Percentiles rank a stretch among this genome's conserved stretches.
Evolutionary conservation across 129 eudicot species (phyloP).

Genomic region (Flaveria brownii): DNA sequence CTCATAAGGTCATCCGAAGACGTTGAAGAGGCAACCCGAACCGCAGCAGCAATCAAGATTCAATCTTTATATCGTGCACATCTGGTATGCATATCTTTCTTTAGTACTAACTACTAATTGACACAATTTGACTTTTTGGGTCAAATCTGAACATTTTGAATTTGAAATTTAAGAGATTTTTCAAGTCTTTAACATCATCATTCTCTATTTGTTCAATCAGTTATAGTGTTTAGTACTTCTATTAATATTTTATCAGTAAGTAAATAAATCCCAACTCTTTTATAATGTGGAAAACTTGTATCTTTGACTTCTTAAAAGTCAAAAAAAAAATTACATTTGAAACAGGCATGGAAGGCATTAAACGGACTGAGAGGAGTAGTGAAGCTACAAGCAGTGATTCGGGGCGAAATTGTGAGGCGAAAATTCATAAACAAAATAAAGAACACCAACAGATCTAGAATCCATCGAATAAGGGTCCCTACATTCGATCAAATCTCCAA

Average conservation of each 20-base stretch:
- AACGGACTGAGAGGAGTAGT: constrained; percentile 76
- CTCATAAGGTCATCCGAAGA: constrained; percentile 47
- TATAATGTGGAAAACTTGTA: constrained; percentile 9
- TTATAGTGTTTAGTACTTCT: neutral
- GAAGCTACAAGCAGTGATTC: constrained; percentile 75
- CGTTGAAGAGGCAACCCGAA: constrained; percentile 29
- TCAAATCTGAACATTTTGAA: constrained; percentile 2
- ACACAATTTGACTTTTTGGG: constrained; percentile 16
- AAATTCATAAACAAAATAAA: constrained; percentile 33
- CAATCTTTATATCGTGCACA: constrained; percentile 72
- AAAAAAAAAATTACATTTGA: constrained; percentile 14
- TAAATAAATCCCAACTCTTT: neutral
- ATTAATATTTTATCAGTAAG: neutral
- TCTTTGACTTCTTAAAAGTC: constrained; percentile 11
- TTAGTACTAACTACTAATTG: neutral
- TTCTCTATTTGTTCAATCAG: neutral
- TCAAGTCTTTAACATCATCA: neutral
- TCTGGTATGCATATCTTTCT: constrained; percentile 43
- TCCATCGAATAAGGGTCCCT: constrained; percentile 42
- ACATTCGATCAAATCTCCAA: constrained; percentile 31
- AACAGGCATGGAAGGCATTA: constrained; percentile 83
- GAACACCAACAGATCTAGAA: constrained; percentile 27
- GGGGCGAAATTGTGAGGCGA: constrained; percentile 63
- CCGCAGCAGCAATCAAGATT: constrained; percentile 59
- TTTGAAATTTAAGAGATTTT: neutral